phyloP scores from a whole-genome alignment of 1,284 basidiomycete genomes.

The Pascua guehoae region DNA sequence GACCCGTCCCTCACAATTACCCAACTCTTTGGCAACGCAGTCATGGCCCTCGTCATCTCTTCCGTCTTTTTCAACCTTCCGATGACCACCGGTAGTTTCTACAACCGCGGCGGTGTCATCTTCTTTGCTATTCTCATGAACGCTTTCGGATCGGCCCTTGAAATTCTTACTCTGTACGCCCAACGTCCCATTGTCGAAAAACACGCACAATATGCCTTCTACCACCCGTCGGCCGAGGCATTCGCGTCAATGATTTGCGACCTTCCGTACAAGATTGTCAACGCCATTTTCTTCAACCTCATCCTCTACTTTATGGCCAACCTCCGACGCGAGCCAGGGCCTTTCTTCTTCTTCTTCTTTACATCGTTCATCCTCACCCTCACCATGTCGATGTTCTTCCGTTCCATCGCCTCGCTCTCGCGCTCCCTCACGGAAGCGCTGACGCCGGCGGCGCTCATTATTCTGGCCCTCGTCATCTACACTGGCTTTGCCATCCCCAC shows the following conservation, averaged over 20 bases:
- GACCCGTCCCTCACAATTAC: conserved; percentile 49
- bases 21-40: conserved; percentile 48
- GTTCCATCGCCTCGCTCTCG: conserved; percentile 52
- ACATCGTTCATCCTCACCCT: conserved; percentile 49
- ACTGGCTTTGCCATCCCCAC: conserved; percentile 51
- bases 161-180: conserved; percentile 52
- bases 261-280: conserved; percentile 51
- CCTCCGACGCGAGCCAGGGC: conserved; percentile 45
- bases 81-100: conserved; percentile 37
- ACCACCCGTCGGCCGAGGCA: conserved; percentile 52
- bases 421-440: conserved; percentile 47
- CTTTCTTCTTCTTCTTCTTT: conserved; percentile 48
- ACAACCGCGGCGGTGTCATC: conserved; percentile 43
- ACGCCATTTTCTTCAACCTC: conserved; percentile 46
- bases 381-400: conserved; percentile 54
- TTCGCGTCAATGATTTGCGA: conserved; percentile 52
- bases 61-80: conserved; percentile 50
- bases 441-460: conserved; percentile 51
- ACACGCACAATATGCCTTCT: conserved; percentile 51
- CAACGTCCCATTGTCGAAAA: conserved; percentile 52
- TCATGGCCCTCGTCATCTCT: conserved; percentile 50
- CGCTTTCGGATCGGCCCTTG: conserved; percentile 35
- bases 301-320: conserved; percentile 52
- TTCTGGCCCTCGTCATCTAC: conserved; percentile 53
- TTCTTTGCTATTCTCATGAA: conserved; percentile 52